A percentile compares a stretch with the other conserved stretches of the same genome.
Evolutionary conservation across 176 grass and related monocot species (phyloP).

Genomic region (Carex kokanica): DNA sequence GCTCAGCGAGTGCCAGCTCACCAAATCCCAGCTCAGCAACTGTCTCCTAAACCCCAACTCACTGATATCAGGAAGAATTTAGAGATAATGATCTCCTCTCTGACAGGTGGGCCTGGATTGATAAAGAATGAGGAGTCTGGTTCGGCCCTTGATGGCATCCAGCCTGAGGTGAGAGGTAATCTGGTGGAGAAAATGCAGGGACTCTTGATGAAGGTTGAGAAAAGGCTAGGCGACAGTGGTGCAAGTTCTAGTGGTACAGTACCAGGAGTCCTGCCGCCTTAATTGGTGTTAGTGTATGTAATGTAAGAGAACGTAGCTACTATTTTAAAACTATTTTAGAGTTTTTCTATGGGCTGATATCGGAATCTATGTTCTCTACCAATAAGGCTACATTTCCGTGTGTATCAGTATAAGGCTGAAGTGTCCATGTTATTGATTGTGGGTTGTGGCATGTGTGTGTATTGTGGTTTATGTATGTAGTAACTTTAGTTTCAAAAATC

Average conservation of each 20-base stretch:
- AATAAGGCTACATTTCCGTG: neutral
- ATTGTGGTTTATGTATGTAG: neutral
- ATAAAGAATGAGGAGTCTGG: neutral
- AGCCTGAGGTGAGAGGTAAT: slow-evolving; percentile 26
- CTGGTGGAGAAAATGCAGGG: slow-evolving; percentile 69
- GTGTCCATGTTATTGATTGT: neutral
- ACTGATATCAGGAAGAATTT: slow-evolving; percentile 67
- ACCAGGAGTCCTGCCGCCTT: neutral
- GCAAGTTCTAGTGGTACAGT: neutral
- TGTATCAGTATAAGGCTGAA: neutral
- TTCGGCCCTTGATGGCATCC: slow-evolving; percentile 25
- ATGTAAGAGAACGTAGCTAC: neutral
- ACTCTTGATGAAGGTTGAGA: slow-evolving; percentile 66
- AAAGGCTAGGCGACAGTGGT: slow-evolving; percentile 25
- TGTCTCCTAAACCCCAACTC: slow-evolving; percentile 40
- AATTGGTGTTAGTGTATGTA: neutral
- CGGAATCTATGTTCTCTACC: neutral
- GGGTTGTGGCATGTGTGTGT: neutral
- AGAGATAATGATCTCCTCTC: slow-evolving; percentile 74
- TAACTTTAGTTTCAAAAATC: neutral
- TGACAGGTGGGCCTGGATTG: slow-evolving; percentile 24
- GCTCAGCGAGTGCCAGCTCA: slow-evolving; percentile 10
- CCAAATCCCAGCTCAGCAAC: slow-evolving; percentile 16
- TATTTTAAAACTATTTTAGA: neutral
- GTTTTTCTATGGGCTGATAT: neutral